These are phyloP conservation scores for Eustoma russellianum DNA, from an alignment of 257 asterid species.

Conservation along the genomic window DNA sequence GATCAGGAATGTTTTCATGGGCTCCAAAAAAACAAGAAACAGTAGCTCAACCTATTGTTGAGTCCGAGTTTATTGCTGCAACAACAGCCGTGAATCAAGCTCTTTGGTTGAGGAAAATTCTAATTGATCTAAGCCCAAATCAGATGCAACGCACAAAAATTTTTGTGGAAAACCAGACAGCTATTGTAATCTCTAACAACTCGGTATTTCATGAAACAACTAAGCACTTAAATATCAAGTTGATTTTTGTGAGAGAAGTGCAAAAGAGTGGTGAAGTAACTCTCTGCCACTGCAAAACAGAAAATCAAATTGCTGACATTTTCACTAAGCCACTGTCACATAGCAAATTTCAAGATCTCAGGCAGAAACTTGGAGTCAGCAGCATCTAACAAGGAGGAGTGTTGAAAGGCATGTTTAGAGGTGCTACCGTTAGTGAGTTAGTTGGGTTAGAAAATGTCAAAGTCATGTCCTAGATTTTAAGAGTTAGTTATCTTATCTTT, in stretches of 20 bases:
- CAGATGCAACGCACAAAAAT: background rate
- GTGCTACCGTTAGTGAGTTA: no score
- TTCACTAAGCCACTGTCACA: background rate
- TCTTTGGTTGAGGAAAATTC: background rate
- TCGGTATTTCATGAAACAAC: no score
- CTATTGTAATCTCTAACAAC: no score
- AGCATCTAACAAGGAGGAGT: background rate
- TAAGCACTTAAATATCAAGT: no score
- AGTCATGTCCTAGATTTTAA: no score
- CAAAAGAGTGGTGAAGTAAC: background rate
- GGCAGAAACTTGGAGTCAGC: background rate
- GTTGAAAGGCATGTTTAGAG: no score
- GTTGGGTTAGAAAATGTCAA: no score
- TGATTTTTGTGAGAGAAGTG: background rate
- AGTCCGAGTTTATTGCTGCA: background rate
- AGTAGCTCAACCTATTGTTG: no score
- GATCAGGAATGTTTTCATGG: no score
- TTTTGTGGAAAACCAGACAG: no score
- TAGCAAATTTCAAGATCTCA: background rate
- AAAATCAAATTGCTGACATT: background rate
- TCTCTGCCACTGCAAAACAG: background rate
- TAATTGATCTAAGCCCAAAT: background rate
- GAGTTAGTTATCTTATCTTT: no score
- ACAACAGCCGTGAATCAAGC: background rate
- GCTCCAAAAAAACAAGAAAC: no score